These are phyloP conservation scores for Boeremia lycopersici DNA, from an alignment of 2,329 filamentous ascomycete genomes.

Conservation along the genomic window DNA sequence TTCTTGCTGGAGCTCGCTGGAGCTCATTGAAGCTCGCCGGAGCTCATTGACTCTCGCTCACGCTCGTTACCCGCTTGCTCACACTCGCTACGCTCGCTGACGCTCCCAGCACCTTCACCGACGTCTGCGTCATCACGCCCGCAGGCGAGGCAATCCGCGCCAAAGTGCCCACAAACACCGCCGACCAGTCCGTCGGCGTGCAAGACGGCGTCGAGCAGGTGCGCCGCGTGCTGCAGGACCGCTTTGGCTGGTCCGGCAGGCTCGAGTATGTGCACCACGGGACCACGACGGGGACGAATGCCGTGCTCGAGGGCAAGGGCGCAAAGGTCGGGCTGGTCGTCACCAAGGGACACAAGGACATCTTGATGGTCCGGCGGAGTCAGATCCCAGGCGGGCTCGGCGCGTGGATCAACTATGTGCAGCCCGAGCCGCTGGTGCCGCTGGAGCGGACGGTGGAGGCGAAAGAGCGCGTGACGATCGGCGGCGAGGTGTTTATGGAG, in stretches of 20 bases:
- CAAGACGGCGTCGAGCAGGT: constrained; percentile 54
- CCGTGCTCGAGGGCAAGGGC: constrained; percentile 58
- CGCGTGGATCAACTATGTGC: constrained; percentile 57
- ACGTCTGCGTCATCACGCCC: constrained; percentile 56
- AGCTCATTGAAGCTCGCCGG: too few relatives aligned
- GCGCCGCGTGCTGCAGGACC: constrained; percentile 46
- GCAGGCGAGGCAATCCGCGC: constrained; percentile 52
- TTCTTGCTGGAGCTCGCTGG: too few relatives aligned
- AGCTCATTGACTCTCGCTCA: too few relatives aligned
- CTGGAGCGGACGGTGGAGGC: constrained; percentile 56
- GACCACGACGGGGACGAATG: constrained; percentile 58
- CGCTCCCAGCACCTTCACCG: constrained; percentile 53
- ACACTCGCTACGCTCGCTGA: background rate
- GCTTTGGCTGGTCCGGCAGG: constrained; percentile 51
- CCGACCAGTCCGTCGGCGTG: constrained; percentile 57
- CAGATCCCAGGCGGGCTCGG: constrained; percentile 60
- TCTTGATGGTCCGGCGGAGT: constrained; percentile 54
- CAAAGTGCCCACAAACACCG: constrained; percentile 54
- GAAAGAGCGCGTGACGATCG: constrained; percentile 52
- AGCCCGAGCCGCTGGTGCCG: constrained; percentile 57
- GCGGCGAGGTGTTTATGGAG: constrained; percentile 49
- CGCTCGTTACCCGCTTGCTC: too few relatives aligned
- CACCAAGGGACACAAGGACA: constrained; percentile 57
- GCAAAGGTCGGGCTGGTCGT: constrained; percentile 56
- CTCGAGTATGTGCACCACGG: constrained; percentile 59